These are phyloP conservation scores for Chytridiales sp. DNA, from an alignment of 371 early-diverging fungal genomes.

Conservation along the genomic window DNA sequence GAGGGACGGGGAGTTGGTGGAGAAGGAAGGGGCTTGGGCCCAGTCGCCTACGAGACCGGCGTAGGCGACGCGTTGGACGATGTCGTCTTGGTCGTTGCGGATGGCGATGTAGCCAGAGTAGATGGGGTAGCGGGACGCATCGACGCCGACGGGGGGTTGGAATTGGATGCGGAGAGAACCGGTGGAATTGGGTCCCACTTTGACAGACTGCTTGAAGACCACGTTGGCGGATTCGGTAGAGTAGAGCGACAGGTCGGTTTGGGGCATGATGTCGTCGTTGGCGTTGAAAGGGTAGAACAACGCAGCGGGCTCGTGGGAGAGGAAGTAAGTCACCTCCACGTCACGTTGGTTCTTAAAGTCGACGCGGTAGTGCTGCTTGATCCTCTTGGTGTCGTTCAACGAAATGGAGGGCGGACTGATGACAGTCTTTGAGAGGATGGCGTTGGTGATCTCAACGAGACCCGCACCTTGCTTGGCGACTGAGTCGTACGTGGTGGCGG, in stretches of 20 bases:
- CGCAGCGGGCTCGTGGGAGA: conserved; percentile 43
- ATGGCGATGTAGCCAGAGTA: conserved; percentile 29
- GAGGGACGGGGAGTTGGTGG: conserved; percentile 16
- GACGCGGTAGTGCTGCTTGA: conserved; percentile 49
- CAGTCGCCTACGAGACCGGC: conserved; percentile 25
- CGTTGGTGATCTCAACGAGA: conserved; percentile 62
- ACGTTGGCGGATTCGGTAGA: conserved; percentile 19
- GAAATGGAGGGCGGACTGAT: conserved; percentile 59
- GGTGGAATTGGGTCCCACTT: conserved; percentile 10
- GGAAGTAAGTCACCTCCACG: conserved; percentile 49
- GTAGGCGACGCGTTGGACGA: conserved; percentile 20
- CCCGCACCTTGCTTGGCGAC: conserved; percentile 73
- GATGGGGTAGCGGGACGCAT: conserved; percentile 15
- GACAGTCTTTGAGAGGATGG: conserved; percentile 52
- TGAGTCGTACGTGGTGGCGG: too few relatives aligned
- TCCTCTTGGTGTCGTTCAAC: conserved; percentile 59
- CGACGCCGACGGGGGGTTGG: conserved; percentile 12
- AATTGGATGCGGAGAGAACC: conserved; percentile 13
- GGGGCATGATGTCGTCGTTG: conserved; percentile 23
- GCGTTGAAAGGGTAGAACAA: conserved; percentile 1
- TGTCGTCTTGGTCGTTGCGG: not conserved
- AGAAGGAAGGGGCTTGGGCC: not conserved
- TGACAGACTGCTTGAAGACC: conserved; percentile 11
- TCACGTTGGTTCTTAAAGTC: conserved; percentile 61
- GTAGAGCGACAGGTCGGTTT: conserved; percentile 1